phyloP scores from a whole-genome alignment of 202 grass and related monocot species.

The Eragrostis tef region DNA sequence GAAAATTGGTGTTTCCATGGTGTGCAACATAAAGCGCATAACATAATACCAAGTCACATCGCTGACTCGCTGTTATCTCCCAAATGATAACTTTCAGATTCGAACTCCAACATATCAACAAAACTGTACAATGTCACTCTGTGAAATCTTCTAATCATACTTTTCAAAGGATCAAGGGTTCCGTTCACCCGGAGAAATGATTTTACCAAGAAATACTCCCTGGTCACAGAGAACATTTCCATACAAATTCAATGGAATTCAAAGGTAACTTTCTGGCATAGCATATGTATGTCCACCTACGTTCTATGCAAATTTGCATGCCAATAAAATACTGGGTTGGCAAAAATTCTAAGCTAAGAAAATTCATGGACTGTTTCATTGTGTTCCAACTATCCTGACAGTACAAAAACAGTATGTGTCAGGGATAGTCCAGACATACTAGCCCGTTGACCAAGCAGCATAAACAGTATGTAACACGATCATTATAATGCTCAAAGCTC shows the following conservation, averaged over 20 bases:
- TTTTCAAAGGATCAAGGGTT: background rate
- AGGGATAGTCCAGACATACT: background rate
- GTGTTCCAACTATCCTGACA: background rate
- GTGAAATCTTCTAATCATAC: background rate
- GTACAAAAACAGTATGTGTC: background rate
- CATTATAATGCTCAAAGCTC: background rate
- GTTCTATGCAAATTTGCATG: background rate
- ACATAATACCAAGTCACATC: background rate
- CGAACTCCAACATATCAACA: too few species aligned
- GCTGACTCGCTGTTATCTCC: too few species aligned
- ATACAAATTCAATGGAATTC: background rate
- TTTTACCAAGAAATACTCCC: background rate
- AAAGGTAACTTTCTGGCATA: background rate
- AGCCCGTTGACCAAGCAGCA: background rate
- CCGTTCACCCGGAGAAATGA: background rate
- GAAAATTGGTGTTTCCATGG: too few species aligned
- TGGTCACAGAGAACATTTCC: background rate
- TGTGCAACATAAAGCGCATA: background rate
- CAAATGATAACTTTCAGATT: too few species aligned
- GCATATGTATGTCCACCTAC: background rate
- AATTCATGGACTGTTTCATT: background rate
- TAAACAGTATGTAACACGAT: background rate
- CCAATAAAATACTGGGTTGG: background rate
- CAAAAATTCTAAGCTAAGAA: background rate
- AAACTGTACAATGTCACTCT: too few species aligned